phyloP scores from a whole-genome alignment of 2,329 filamentous ascomycete genomes.

The Trichoderma atroviride region DNA sequence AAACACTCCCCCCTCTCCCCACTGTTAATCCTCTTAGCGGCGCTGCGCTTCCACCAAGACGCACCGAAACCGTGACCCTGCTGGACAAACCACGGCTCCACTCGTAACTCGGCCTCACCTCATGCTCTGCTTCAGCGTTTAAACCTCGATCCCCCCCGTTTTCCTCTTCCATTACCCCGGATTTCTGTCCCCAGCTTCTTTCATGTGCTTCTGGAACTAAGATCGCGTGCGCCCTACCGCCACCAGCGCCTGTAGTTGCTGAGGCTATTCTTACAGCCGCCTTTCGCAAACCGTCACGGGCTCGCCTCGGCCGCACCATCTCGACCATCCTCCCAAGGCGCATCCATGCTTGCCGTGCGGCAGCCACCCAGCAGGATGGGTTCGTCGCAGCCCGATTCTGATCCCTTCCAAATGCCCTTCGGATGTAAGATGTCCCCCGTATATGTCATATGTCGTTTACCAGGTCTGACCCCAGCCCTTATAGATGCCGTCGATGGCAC shows the following conservation, averaged over 20 bases:
- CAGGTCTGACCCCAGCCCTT: slow-evolving; percentile 26
- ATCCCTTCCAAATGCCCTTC: slow-evolving; percentile 60
- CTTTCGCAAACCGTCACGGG: slow-evolving; percentile 10
- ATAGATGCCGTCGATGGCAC: slow-evolving; percentile 50
- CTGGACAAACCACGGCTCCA: slow-evolving; percentile 22
- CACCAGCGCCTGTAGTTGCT: neutral
- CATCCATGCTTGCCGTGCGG: slow-evolving; percentile 61
- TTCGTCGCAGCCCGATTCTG: slow-evolving; percentile 57
- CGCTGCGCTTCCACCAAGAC: neutral
- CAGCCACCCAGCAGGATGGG: slow-evolving; percentile 59
- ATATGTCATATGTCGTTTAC: neutral
- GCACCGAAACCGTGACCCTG: slow-evolving; percentile 23
- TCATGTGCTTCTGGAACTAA: slow-evolving; percentile 26
- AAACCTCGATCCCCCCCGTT: slow-evolving; percentile 23
- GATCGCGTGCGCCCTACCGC: slow-evolving; percentile 22
- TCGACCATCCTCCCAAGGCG: slow-evolving; percentile 36
- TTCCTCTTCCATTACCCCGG: slow-evolving; percentile 30
- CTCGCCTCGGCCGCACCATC: neutral
- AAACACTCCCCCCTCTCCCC: neutral
- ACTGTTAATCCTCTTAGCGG: slow-evolving; percentile 12
- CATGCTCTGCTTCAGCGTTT: slow-evolving; percentile 18
- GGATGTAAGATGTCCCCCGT: slow-evolving; percentile 61
- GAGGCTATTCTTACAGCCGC: slow-evolving; percentile 1
- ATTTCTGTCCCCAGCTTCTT: slow-evolving; percentile 30
- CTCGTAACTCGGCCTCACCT: slow-evolving; percentile 26